Percentiles rank a stretch among this genome's conserved stretches.
phyloP scores from a whole-genome alignment of 768 basidiomycete genomes.

The Thelephora aurantiotincta region DNA sequence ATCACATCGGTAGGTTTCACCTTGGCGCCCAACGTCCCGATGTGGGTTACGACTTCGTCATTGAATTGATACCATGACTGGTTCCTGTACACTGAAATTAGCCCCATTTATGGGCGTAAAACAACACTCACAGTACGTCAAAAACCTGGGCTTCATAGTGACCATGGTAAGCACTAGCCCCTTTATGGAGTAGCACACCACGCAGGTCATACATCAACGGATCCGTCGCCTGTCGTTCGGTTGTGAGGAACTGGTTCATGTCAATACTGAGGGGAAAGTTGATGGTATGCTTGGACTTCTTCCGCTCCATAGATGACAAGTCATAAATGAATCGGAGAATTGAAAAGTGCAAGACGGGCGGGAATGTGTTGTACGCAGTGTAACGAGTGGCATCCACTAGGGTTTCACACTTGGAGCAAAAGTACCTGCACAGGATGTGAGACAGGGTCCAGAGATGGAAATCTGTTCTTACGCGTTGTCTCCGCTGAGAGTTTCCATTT shows the following conservation, averaged over 20 bases:
- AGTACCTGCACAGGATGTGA: constrained; percentile 39
- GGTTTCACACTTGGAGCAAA: constrained; percentile 58
- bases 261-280: constrained; percentile 63
- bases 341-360: constrained; percentile 85
- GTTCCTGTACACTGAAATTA: constrained; percentile 24
- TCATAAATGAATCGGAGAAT: constrained; percentile 91
- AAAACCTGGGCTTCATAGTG: constrained; percentile 83
- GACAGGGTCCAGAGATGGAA: background rate
- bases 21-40: constrained; percentile 39
- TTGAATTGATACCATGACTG: constrained; percentile 85
- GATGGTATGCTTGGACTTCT: constrained; percentile 74
- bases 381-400: constrained; percentile 74
- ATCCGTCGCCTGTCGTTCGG: constrained; percentile 6
- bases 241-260: constrained; percentile 52
- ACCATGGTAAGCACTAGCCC: constrained; percentile 82
- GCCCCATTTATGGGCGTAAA: background rate
- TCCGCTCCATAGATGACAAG: constrained; percentile 59
- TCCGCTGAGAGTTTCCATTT: constrained; percentile 60
- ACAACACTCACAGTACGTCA: constrained; percentile 41
- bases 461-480: constrained; percentile 59
- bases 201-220: constrained; percentile 61
- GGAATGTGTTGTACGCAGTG: constrained; percentile 54
- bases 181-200: constrained; percentile 82
- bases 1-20: constrained; percentile 1
- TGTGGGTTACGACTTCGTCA: constrained; percentile 69